phyloP scores from a whole-genome alignment of 345 rosid genomes.

The Eucalyptus fibrosa region DNA sequence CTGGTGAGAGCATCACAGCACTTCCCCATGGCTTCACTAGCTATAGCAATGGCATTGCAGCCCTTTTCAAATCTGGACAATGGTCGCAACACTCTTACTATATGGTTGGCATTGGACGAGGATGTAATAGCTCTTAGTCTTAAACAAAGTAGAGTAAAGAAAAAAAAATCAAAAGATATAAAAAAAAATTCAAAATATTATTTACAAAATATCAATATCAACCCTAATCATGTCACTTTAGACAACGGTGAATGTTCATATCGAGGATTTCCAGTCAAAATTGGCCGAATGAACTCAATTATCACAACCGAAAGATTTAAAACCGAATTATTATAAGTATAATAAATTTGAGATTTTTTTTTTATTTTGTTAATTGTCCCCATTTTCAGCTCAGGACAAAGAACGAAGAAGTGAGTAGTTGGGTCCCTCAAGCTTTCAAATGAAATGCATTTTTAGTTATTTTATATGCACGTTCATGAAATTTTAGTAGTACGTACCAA shows the following conservation, averaged over 20 bases:
- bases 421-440: not conserved
- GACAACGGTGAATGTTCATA: fast-evolving
- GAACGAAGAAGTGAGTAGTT: not conserved
- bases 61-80: not conserved
- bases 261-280: fast-evolving
- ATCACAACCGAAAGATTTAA: too few relatives aligned
- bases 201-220: too few relatives aligned
- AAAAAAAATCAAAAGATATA: too few relatives aligned
- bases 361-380: not conserved
- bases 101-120: not conserved
- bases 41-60: not conserved
- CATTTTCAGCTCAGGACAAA: not conserved
- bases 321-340: too few relatives aligned
- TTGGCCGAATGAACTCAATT: fast-evolving
- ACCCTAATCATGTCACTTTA: fast-evolving
- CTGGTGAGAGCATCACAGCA: not conserved
- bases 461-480: not conserved
- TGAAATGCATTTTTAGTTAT: not conserved
- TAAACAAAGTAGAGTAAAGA: too few relatives aligned
- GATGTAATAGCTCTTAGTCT: too few relatives aligned
- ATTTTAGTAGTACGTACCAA: not conserved
- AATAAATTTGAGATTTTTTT: too few relatives aligned
- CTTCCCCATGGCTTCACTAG: not conserved
- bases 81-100: not conserved
- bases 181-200: too few relatives aligned